Conservation (phyloP, 768 basidiomycete species). For the Boletus bicolor region DNA sequence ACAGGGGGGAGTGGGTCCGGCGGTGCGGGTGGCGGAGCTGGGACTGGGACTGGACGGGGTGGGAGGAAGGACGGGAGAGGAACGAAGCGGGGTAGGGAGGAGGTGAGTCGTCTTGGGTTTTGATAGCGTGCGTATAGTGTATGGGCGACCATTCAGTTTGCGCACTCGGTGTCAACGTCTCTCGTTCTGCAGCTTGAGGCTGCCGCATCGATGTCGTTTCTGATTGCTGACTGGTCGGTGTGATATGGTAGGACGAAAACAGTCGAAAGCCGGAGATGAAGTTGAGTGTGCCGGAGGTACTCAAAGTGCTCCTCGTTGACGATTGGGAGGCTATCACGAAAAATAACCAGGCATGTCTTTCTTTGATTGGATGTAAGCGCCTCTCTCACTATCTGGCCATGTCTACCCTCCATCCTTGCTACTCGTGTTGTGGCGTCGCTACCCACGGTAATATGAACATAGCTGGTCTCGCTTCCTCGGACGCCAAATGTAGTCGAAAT, state of each 20-base stretch:
- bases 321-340: constrained; percentile 99
- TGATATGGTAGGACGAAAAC: constrained; percentile 59
- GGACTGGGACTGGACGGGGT: constrained; percentile 29
- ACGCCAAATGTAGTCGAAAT: constrained; percentile 74
- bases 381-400: neutral
- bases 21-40: constrained; percentile 24
- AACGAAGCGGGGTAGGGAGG: constrained; percentile 71
- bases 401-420: neutral
- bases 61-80: constrained; percentile 62
- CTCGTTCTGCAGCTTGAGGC: neutral
- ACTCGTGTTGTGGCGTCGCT: neutral
- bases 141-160: neutral
- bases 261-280: constrained; percentile 85
- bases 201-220: neutral
- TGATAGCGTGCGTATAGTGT: neutral
- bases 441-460: neutral
- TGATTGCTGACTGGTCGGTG: neutral
- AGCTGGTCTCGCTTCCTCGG: constrained; percentile 86
- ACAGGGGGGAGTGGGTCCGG: constrained; percentile 23
- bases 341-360: constrained; percentile 68
- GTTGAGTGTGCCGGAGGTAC: constrained; percentile 81
- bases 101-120: constrained; percentile 41
- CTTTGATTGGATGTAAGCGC: neutral
- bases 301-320: constrained; percentile 88
- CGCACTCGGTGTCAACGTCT: neutral